Conservation (phyloP, 2,329 filamentous ascomycete species). For the Paradendryphiella salina region DNA sequence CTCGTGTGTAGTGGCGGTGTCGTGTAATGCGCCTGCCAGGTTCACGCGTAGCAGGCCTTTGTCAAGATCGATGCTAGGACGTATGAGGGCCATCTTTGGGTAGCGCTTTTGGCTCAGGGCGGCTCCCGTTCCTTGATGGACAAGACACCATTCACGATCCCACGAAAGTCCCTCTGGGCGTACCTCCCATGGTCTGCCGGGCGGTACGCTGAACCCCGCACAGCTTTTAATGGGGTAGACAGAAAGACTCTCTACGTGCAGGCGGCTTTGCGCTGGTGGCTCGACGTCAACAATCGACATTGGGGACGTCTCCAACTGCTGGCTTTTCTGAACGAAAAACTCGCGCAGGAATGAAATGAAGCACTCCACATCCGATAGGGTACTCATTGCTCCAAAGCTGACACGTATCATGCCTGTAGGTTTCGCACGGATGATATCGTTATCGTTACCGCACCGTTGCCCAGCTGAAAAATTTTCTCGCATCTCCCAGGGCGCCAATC, state of each 20-base stretch:
- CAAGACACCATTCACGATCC: constrained; percentile 95
- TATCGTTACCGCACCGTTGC: constrained; percentile 79
- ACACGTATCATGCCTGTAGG: constrained; percentile 84
- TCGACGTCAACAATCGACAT: constrained; percentile 26
- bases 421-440: constrained; percentile 79
- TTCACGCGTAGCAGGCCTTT: constrained; percentile 66
- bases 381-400: constrained; percentile 91
- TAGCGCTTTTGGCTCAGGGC: constrained; percentile 88
- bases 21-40: constrained; percentile 49
- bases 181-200: constrained; percentile 70
- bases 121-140: constrained; percentile 82
- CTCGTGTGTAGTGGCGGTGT: constrained; percentile 39
- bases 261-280: constrained; percentile 34
- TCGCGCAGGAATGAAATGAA: constrained; percentile 70
- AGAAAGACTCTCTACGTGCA: constrained; percentile 54
- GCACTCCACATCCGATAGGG: constrained; percentile 68
- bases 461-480: constrained; percentile 81
- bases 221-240: constrained; percentile 97
- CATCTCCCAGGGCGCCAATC: constrained; percentile 78
- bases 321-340: constrained; percentile 48
- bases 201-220: constrained; percentile 72
- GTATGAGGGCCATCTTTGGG: constrained; percentile 82
- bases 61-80: constrained; percentile 72
- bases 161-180: constrained; percentile 81
- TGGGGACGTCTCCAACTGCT: constrained; percentile 20